Evolutionary conservation across 495 filamentous ascomycete species (phyloP).

Genomic region (Apiosordaria backusii): DNA sequence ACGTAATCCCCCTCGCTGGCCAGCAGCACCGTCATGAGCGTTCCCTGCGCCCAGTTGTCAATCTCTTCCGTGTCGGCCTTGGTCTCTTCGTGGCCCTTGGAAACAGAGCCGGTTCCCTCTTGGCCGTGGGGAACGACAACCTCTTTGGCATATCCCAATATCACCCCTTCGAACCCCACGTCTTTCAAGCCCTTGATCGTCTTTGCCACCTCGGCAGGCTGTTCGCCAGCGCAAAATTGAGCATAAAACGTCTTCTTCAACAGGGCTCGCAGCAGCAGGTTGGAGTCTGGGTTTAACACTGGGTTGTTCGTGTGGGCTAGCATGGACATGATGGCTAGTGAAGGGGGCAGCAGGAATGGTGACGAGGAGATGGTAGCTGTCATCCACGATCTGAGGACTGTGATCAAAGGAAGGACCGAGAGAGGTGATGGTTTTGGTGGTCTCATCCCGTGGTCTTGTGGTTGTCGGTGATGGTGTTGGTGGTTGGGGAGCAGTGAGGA

Average conservation of each 20-base stretch:
- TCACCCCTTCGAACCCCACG: slow-evolving; percentile 72
- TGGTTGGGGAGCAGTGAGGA: slow-evolving; percentile 17
- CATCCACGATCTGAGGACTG: slow-evolving; percentile 72
- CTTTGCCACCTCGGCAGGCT: slow-evolving; percentile 53
- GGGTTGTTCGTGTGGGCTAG: slow-evolving; percentile 66
- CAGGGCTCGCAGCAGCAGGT: slow-evolving; percentile 52
- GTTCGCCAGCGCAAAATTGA: slow-evolving; percentile 80
- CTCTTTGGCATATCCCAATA: slow-evolving; percentile 73
- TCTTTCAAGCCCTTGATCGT: slow-evolving; percentile 58
- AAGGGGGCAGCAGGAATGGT: slow-evolving; percentile 63
- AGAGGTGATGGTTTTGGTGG: slow-evolving; percentile 49
- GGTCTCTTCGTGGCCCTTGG: slow-evolving; percentile 34
- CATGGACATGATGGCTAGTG: slow-evolving; percentile 62
- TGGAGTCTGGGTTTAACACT: slow-evolving; percentile 55
- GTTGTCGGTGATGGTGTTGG: slow-evolving; percentile 14
- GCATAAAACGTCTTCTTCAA: slow-evolving; percentile 78
- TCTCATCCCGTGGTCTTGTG: slow-evolving; percentile 21
- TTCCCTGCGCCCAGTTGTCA: slow-evolving; percentile 66
- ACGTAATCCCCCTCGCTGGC: slow-evolving; percentile 76
- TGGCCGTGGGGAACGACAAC: slow-evolving; percentile 47
- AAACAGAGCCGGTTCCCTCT: slow-evolving; percentile 43
- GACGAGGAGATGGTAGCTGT: slow-evolving; percentile 80
- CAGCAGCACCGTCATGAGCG: slow-evolving; percentile 71
- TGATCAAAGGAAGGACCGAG: slow-evolving; percentile 67
- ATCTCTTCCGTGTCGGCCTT: slow-evolving; percentile 43